Conservation (phyloP, 225 moss, liverwort and hornwort genomes). For the Polytrichum commune region DNA sequence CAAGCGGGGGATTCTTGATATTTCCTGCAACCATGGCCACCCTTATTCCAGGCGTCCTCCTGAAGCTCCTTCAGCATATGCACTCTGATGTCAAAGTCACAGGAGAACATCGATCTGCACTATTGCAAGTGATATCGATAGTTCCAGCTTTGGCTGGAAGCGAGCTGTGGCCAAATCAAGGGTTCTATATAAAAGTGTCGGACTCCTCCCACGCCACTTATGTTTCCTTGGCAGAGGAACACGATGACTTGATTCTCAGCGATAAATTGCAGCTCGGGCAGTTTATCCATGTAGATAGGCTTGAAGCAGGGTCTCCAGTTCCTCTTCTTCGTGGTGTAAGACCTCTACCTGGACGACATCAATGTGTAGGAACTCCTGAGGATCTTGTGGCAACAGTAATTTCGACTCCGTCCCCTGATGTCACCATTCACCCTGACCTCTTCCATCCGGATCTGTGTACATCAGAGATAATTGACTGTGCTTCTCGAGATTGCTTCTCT, state of each 20-base stretch:
- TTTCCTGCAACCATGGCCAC: constrained; percentile 30
- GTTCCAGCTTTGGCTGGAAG: constrained; percentile 60
- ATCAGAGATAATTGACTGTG: constrained; percentile 47
- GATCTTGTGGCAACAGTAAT: constrained; percentile 55
- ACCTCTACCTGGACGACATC: constrained; percentile 52
- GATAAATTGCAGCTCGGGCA: constrained; percentile 60
- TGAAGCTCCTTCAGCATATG: constrained; percentile 54
- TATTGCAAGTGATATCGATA: constrained; percentile 57
- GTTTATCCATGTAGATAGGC: constrained; percentile 56
- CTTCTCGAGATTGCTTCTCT: constrained; percentile 26
- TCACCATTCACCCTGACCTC: constrained; percentile 41
- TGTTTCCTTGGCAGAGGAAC: constrained; percentile 53
- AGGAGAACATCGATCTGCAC: constrained; percentile 55
- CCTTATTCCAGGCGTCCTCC: constrained; percentile 53
- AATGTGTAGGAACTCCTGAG: constrained; percentile 54
- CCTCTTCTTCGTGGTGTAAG: constrained; percentile 54
- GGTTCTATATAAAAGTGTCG: constrained; percentile 58
- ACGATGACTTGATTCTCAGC: constrained; percentile 55
- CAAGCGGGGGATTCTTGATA: no score
- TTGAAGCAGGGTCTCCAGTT: constrained; percentile 54
- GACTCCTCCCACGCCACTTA: constrained; percentile 59
- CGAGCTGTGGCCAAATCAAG: constrained; percentile 58
- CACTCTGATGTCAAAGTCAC: constrained; percentile 56
- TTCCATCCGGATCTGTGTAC: constrained; percentile 62
- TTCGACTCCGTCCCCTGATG: constrained; percentile 24